Evolutionary conservation across 2,329 filamentous ascomycete species (phyloP), one percentile per base, ranked within the genome.

Genomic region (Fusarium humuli): DNA sequence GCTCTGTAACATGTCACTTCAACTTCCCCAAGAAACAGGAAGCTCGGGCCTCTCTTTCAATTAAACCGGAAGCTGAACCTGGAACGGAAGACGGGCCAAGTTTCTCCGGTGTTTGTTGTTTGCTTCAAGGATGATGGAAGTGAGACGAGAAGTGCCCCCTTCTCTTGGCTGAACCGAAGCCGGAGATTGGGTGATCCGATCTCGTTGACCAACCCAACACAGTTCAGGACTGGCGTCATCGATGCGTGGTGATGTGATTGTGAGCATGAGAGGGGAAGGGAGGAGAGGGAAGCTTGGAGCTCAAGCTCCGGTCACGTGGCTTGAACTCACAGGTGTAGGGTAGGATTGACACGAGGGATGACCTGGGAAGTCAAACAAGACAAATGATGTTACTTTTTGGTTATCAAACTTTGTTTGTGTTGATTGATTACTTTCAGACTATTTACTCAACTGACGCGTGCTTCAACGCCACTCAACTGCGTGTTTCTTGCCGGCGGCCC

Each of bases 1-100:
- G 59, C 56, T 62, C 57, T 67, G 67, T 67, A 70, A 60, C 37
- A 70, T 70, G 53, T 70, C 67, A 70, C 62, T 47, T 60, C 42
- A 67, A 70, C 62, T 50, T 60, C 42, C 23, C 48, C 25, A 44
- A 49, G 30, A 53, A 37, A 27, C 34, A 30, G 29, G 22, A 61
- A 68, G 67, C 67, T 71, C 42, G 46, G 58, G 50, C 67, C 58
- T 52, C 57, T 57, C 34, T 6, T 53, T 41, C 27, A 27, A 32
- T 41, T 41, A 27, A 32, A 37, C 30, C 18, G 30, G 30, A 50
- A 18, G 16, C 47, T 47, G 29, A 27, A 54, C n/a, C 44, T 42
- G 23, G 37, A 42, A 18, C 63, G 67, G 67, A 53, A 37, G 32
- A 27, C 67, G 68, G 68, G 54, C 13, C 23, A 41, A 23, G 68